These are phyloP conservation scores for Daldinia sp. DNA, from an alignment of 2,329 filamentous ascomycete genomes.

Conservation along the genomic window DNA sequence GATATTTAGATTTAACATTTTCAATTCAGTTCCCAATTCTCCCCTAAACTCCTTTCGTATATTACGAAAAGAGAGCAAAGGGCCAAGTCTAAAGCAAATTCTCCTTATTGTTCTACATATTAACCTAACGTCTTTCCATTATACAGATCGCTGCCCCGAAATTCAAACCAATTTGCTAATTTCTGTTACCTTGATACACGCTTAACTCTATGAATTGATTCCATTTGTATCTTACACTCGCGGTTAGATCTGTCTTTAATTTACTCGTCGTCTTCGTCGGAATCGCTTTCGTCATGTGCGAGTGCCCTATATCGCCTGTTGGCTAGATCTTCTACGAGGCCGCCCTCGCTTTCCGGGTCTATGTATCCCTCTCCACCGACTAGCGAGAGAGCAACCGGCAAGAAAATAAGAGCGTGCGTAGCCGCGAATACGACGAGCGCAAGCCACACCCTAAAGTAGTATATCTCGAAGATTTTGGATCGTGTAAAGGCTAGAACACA, in stretches of 20 bases:
- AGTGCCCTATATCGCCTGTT: slow-evolving; percentile 80
- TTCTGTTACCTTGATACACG: slow-evolving; percentile 1
- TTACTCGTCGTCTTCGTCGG: slow-evolving; percentile 49
- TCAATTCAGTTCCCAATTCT: too few relatives aligned
- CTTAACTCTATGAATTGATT: not conserved
- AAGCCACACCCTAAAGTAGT: slow-evolving; percentile 98
- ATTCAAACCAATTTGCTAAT: slow-evolving; percentile 8
- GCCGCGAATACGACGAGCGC: slow-evolving; percentile 90
- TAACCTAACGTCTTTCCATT: slow-evolving; percentile 15
- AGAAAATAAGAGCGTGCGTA: slow-evolving; percentile 85
- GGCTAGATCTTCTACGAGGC: slow-evolving; percentile 87
- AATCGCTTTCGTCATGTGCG: slow-evolving; percentile 77
- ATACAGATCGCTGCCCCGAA: slow-evolving; percentile 6
- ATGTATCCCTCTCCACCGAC: slow-evolving; percentile 87
- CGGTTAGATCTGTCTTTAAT: not conserved
- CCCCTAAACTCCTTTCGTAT: not conserved
- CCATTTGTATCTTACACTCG: slow-evolving; percentile 13
- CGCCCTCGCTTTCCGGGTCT: slow-evolving; percentile 86
- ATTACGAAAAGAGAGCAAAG: not conserved
- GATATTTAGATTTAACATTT: too few relatives aligned
- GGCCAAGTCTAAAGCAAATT: not conserved
- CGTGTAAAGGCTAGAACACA: slow-evolving; percentile 91
- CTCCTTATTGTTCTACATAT: slow-evolving; percentile 25
- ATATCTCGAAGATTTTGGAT: slow-evolving; percentile 99
- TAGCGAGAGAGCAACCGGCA: slow-evolving; percentile 88